These are phyloP conservation scores for Suillus discolor DNA, from an alignment of 768 basidiomycete genomes.

Conservation along the genomic window DNA sequence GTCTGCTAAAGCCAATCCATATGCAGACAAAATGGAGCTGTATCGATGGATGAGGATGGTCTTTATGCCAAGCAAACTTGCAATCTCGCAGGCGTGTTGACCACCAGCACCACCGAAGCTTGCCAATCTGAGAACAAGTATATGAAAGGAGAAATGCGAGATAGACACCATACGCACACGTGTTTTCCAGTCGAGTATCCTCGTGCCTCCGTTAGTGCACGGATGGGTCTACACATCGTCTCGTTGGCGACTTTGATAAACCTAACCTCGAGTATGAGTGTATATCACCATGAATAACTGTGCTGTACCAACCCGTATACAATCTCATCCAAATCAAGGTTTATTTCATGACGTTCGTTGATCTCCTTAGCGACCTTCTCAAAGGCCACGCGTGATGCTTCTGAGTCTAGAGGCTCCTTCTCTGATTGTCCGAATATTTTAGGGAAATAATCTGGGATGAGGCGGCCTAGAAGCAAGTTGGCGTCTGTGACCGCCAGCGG, in stretches of 20 bases:
- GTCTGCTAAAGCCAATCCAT: conserved; percentile 91
- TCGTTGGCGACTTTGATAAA: conserved; percentile 97
- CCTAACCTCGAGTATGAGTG: conserved; percentile 38
- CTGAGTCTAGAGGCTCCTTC: conserved; percentile 78
- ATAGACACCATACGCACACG: conserved; percentile 37
- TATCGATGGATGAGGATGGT: conserved; percentile 89
- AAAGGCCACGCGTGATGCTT: conserved; percentile 70
- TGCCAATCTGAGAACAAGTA: conserved; percentile 53
- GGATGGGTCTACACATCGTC: conserved; percentile 93
- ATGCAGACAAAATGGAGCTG: conserved; percentile 91
- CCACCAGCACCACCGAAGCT: conserved; percentile 92
- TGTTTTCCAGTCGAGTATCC: conserved; percentile 85
- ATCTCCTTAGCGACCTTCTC: conserved; percentile 70
- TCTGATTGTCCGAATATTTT: conserved; percentile 93
- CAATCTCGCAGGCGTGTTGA: conserved; percentile 94
- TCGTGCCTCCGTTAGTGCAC: conserved; percentile 86
- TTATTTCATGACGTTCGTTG: conserved; percentile 60
- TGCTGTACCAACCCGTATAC: conserved; percentile 71
- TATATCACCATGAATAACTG: not conserved
- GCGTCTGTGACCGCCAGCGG: conserved; percentile 93
- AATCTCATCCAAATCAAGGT: conserved; percentile 77
- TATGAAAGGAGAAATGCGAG: not conserved
- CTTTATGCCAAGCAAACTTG: conserved; percentile 80
- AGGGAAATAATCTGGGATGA: conserved; percentile 90
- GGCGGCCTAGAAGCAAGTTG: conserved; percentile 85